Evolutionary conservation across 1,284 basidiomycete species (phyloP).

Genomic region (Vanrija sp.): DNA sequence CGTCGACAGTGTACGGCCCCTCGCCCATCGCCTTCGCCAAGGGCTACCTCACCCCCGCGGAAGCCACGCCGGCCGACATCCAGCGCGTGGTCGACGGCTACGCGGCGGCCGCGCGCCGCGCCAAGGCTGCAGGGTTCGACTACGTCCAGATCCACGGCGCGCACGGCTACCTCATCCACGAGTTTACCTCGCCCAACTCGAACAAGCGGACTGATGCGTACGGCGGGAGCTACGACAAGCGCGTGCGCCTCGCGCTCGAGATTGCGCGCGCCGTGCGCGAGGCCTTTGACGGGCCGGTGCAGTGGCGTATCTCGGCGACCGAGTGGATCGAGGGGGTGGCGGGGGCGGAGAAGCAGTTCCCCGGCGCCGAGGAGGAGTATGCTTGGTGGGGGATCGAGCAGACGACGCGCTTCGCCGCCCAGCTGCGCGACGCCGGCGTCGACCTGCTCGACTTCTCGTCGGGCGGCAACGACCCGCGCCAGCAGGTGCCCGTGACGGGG

Average conservation of each 20-base stretch:
- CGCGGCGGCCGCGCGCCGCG: constrained; percentile 60
- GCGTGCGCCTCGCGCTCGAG: constrained; percentile 63
- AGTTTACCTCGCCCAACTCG: constrained; percentile 65
- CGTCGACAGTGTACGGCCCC: constrained; percentile 53
- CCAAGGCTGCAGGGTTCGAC: constrained; percentile 65
- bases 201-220: constrained; percentile 67
- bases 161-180: constrained; percentile 62
- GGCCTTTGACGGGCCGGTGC: constrained; percentile 66
- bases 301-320: constrained; percentile 67
- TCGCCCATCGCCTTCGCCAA: constrained; percentile 58
- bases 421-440: constrained; percentile 61
- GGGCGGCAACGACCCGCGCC: constrained; percentile 63
- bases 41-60: constrained; percentile 57
- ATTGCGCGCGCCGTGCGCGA: constrained; percentile 56
- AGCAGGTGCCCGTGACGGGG: constrained; percentile 57
- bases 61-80: constrained; percentile 58
- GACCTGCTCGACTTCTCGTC: constrained; percentile 68
- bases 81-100: constrained; percentile 63
- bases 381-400: constrained; percentile 66
- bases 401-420: constrained; percentile 58
- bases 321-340: constrained; percentile 65
- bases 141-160: constrained; percentile 75
- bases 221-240: constrained; percentile 70
- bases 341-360: constrained; percentile 46
- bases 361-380: constrained; percentile 53